These are phyloP conservation scores for Kwoniella dendrophila DNA, from an alignment of 768 basidiomycete species.

Conservation along the genomic window DNA sequence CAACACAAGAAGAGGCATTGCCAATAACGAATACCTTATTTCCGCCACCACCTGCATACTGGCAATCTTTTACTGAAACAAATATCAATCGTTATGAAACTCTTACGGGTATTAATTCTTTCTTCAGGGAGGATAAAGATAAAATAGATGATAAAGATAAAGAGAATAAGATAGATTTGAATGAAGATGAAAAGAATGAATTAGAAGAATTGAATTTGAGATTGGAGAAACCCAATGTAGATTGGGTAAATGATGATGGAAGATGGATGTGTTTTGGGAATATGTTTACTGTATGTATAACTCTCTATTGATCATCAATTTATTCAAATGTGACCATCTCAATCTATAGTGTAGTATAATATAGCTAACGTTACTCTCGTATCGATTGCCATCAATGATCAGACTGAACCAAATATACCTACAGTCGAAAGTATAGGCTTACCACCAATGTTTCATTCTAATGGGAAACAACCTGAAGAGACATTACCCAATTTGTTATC, in stretches of 20 bases:
- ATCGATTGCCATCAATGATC: not conserved
- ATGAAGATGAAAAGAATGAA: constrained; percentile 2
- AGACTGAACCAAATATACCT: constrained; percentile 39
- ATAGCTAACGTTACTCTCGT: not conserved
- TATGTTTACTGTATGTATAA: constrained; percentile 32
- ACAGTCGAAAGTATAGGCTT: constrained; percentile 37
- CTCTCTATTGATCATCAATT: not conserved
- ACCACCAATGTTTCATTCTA: constrained; percentile 27
- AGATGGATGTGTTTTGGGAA: constrained; percentile 49
- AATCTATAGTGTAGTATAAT: not conserved
- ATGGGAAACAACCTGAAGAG: constrained; percentile 34
- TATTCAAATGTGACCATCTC: too few relatives aligned
- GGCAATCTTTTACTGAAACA: constrained; percentile 31
- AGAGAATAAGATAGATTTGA: not conserved
- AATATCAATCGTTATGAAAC: constrained; percentile 26
- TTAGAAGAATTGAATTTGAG: constrained; percentile 15
- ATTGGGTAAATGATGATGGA: constrained; percentile 46
- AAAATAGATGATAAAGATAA: constrained; percentile 12
- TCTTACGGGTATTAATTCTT: constrained; percentile 19
- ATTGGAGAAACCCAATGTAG: constrained; percentile 33
- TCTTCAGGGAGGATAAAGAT: constrained; percentile 10
- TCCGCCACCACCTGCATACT: constrained; percentile 46
- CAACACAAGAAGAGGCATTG: constrained; percentile 5
- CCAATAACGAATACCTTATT: constrained; percentile 49
- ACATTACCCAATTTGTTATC: constrained; percentile 41